Evolutionary conservation across 306 rosid species (phyloP).

Genomic region (Rosa lucieae): DNA sequence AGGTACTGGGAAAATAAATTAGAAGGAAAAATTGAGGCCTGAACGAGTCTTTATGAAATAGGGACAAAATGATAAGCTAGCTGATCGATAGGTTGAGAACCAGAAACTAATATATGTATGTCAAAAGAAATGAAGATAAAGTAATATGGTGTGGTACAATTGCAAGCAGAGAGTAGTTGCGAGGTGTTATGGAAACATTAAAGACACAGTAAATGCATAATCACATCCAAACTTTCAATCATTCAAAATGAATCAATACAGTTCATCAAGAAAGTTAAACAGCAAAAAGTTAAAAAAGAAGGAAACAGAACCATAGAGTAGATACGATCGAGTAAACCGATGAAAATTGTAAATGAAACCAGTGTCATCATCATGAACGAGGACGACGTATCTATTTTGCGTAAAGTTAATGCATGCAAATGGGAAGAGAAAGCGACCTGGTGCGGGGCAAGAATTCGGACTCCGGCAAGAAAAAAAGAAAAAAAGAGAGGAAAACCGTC

Average conservation of each 20-base stretch:
- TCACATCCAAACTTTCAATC: conserved; percentile 3
- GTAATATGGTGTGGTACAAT: neutral
- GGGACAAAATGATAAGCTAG: neutral
- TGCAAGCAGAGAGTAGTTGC: conserved; percentile 5
- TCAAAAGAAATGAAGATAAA: neutral
- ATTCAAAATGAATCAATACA: neutral
- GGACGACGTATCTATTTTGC: neutral
- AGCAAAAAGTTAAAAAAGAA: neutral
- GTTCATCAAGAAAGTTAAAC: neutral
- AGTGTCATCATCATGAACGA: neutral
- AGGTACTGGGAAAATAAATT: neutral
- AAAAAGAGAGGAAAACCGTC: conserved; percentile 11
- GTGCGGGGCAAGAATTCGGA: neutral
- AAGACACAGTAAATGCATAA: conserved; percentile 17
- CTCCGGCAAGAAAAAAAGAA: neutral
- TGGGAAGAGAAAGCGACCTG: neutral
- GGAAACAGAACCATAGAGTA: neutral
- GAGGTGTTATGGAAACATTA: conserved; percentile 18
- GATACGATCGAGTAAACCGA: neutral
- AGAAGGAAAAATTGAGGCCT: too few relatives aligned
- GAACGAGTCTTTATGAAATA: conserved; percentile 1
- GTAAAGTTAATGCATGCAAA: neutral
- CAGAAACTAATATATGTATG: neutral
- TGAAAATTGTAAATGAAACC: neutral
- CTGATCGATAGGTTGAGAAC: neutral